phyloP scores from a whole-genome alignment of 1,284 basidiomycete genomes.

The Heliocybe sulcata region DNA sequence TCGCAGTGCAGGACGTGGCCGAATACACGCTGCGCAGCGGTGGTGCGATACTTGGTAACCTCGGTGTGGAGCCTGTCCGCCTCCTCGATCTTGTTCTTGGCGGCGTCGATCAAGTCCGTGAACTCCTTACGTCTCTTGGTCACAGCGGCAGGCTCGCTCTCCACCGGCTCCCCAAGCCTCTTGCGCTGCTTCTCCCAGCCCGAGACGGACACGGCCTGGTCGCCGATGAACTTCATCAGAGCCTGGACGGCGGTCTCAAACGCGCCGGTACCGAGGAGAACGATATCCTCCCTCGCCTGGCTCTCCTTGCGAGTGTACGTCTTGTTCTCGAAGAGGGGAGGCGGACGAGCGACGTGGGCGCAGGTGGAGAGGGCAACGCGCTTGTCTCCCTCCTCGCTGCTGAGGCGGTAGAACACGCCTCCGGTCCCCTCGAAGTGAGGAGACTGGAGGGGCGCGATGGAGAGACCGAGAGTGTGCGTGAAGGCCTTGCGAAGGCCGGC shows the following conservation, averaged over 20 bases:
- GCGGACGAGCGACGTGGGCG: constrained; percentile 16
- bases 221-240: constrained; percentile 23
- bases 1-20: constrained; percentile 26
- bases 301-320: constrained; percentile 16
- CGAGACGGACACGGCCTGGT: constrained; percentile 16
- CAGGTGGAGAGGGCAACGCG: constrained; percentile 15
- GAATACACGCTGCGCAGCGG: constrained; percentile 19
- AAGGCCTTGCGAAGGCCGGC: constrained; percentile 21
- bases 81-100: constrained; percentile 15
- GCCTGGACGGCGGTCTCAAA: constrained; percentile 20
- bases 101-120: constrained; percentile 15
- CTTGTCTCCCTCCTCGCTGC: constrained; percentile 11
- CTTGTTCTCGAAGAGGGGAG: constrained; percentile 19
- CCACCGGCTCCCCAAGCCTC: constrained; percentile 17
- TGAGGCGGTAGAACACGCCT: constrained; percentile 14
- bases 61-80: constrained; percentile 18
- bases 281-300: constrained; percentile 25
- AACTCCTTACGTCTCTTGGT: constrained; percentile 20
- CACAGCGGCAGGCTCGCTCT: constrained; percentile 12
- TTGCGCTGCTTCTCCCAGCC: constrained; percentile 15
- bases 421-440: constrained; percentile 12
- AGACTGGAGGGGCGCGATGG: constrained; percentile 18
- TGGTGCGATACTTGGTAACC: constrained; percentile 18
- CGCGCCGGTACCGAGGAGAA: constrained; percentile 24
- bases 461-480: constrained; percentile 25